phyloP scores from a whole-genome alignment of 768 basidiomycete genomes.

The Harrya chromipes region DNA sequence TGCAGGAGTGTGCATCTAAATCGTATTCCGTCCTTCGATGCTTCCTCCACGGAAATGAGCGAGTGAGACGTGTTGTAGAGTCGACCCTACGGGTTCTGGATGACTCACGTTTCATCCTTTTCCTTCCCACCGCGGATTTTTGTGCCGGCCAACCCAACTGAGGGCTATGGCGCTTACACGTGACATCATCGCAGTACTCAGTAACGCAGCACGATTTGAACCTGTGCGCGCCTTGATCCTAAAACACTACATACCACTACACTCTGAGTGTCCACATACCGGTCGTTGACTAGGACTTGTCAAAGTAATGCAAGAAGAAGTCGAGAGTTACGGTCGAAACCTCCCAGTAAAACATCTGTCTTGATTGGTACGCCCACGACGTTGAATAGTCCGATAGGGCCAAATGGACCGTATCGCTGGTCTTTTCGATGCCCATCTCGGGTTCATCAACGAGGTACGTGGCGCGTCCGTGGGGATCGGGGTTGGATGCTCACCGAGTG shows the following conservation, averaged over 20 bases:
- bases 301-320: constrained; percentile 3
- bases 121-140: neutral
- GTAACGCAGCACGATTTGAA: too few species aligned
- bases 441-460: constrained; percentile 61
- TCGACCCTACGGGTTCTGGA: constrained; percentile 2
- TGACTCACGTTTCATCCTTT: neutral
- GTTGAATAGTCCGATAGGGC: constrained; percentile 44
- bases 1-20: too few species aligned
- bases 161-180: neutral
- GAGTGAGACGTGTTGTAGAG: neutral
- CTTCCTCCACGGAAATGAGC: neutral
- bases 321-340: constrained; percentile 44
- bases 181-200: neutral
- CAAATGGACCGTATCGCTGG: constrained; percentile 63
- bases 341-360: constrained; percentile 46
- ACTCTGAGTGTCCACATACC: neutral
- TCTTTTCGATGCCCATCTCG: constrained; percentile 63
- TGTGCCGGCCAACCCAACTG: too few species aligned
- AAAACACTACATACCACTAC: too few species aligned
- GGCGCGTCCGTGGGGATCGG: neutral
- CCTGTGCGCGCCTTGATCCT: too few species aligned
- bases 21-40: neutral
- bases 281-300: neutral
- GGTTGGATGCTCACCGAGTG: neutral
- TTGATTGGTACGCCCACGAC: neutral